Conservation (phyloP, 768 basidiomycete genomes). For the Pholiota conissans region DNA sequence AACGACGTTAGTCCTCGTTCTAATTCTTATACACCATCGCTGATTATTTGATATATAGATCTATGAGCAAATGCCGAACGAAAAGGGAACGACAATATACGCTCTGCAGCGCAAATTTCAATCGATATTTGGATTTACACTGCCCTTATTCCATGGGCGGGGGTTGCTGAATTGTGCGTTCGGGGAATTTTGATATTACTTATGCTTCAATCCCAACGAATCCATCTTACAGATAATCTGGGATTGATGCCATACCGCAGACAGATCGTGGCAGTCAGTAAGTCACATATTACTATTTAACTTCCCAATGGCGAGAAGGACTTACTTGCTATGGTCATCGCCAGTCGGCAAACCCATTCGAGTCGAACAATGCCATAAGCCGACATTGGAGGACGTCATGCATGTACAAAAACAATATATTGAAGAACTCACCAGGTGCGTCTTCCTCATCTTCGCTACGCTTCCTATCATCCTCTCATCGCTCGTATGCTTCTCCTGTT, state of each 20-base stretch:
- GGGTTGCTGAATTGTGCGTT: conserved; percentile 89
- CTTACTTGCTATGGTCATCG: too few species aligned
- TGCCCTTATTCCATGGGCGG: conserved; percentile 96
- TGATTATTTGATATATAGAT: conserved; percentile 56
- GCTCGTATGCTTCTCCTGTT: background rate
- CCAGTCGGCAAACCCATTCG: conserved; percentile 91
- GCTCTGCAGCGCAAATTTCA: conserved; percentile 90
- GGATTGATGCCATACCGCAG: conserved; percentile 96
- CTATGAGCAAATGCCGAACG: conserved; percentile 95
- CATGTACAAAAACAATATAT: conserved; percentile 86
- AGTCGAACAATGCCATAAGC: conserved; percentile 74
- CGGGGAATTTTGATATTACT: background rate
- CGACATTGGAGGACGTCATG: conserved; percentile 77
- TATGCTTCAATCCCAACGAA: background rate
- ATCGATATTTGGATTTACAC: conserved; percentile 88
- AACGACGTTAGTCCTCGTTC: conserved; percentile 72
- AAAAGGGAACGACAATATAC: conserved; percentile 87
- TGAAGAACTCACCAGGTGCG: conserved; percentile 85
- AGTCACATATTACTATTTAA: conserved; percentile 47
- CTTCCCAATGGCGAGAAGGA: too few species aligned
- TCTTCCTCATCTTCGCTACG: conserved; percentile 2
- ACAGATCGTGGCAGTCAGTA: conserved; percentile 94
- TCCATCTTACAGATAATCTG: conserved; percentile 67
- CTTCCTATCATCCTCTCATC: too few species aligned
- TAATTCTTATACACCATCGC: too few species aligned